Conservation (phyloP, 768 basidiomycete species). For the Hygrophoropsis aurantiaca region DNA sequence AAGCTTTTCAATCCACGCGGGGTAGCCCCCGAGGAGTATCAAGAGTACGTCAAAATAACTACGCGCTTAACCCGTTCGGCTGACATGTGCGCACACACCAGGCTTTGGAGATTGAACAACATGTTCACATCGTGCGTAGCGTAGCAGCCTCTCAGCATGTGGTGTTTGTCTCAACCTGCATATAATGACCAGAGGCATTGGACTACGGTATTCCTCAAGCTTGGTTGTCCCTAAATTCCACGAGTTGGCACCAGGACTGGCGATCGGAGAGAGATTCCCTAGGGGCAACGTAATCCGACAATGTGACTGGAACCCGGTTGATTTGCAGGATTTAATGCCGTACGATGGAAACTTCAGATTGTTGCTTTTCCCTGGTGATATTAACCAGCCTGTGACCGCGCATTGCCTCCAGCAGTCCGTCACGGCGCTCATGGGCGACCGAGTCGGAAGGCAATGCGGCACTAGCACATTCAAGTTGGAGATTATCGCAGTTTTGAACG, state of each 20-base stretch:
- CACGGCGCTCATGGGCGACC: not conserved
- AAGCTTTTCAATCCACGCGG: not conserved
- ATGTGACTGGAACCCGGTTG: conserved; percentile 12
- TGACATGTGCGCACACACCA: not conserved
- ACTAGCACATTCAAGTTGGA: not conserved
- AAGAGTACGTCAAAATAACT: conserved; percentile 1
- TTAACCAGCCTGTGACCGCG: not conserved
- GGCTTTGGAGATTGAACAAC: conserved; percentile 7
- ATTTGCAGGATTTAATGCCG: conserved; percentile 13
- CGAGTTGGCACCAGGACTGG: not conserved
- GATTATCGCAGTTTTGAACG: not conserved
- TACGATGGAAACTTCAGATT: conserved; percentile 15
- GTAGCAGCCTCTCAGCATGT: not conserved
- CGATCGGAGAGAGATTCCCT: conserved; percentile 6
- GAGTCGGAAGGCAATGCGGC: not conserved
- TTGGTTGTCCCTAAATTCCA: not conserved
- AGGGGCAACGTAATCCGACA: conserved; percentile 5
- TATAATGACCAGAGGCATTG: conserved; percentile 8
- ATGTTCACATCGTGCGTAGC: conserved; percentile 10
- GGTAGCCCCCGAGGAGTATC: conserved; percentile 4
- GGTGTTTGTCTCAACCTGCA: not conserved
- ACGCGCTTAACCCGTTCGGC: not conserved
- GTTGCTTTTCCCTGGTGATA: conserved; percentile 12
- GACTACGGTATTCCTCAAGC: conserved; percentile 9
- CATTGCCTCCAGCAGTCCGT: not conserved